phyloP scores from a whole-genome alignment of 768 basidiomycete genomes.

The Trametes coccinea region DNA sequence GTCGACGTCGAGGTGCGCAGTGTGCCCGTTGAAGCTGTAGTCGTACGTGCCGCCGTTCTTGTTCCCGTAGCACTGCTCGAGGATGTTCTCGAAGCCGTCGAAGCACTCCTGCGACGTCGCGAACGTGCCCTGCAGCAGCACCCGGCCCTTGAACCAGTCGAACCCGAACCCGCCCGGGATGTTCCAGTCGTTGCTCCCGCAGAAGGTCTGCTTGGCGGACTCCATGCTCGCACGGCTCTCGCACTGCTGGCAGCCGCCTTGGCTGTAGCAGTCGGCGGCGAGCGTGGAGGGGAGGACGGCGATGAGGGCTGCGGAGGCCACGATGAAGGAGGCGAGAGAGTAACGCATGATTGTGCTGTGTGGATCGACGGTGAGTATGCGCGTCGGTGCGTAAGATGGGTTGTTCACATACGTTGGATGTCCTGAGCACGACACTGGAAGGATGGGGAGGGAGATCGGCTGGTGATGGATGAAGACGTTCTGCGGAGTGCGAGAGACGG shows the following conservation, averaged over 20 bases:
- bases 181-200: background rate
- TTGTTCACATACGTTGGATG: too few species aligned
- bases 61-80: background rate
- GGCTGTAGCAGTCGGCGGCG: slow-evolving; percentile 1
- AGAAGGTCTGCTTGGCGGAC: background rate
- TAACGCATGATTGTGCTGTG: too few species aligned
- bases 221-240: background rate
- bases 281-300: background rate
- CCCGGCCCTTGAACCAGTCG: background rate
- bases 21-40: background rate
- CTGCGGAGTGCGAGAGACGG: too few species aligned
- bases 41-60: background rate
- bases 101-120: background rate
- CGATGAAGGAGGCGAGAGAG: too few species aligned
- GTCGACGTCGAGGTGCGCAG: background rate
- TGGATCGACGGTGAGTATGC: too few species aligned
- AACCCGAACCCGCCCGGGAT: background rate
- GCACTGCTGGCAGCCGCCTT: background rate
- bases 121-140: background rate
- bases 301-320: background rate
- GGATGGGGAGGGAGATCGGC: too few species aligned
- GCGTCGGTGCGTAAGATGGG: too few species aligned
- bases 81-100: slow-evolving; percentile 3
- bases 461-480: too few species aligned
- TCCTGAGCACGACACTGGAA: too few species aligned